Base-by-base conservation (phyloP, 495 filamentous ascomycete genomes). In the Podospora fimiseda region DNA sequence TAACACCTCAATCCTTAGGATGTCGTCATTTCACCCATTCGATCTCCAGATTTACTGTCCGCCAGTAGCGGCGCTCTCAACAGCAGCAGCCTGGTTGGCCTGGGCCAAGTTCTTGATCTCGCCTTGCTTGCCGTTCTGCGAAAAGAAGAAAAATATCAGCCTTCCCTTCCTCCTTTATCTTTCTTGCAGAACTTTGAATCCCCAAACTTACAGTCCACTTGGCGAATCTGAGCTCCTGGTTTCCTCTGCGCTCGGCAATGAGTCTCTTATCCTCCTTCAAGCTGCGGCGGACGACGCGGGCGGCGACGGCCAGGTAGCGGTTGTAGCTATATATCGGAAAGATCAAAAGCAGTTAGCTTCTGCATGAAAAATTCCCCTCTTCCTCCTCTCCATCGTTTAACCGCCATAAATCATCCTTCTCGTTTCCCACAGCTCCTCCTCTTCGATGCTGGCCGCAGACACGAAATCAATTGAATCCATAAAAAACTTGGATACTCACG, bases 121-220 rank as follows among this genome's bases (percentile, higher is more conserved):
- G 72, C 90, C 86, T 77, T 95, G 90, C 81, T 96, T 97, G 77
- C 93, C 94, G 76, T 88, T 87, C 93, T 98, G 67, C 72, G 55
- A 21, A 50, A 48, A 53, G 49, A 23, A 60, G 52, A 56, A 61
- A 54, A 19, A 50, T 36, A 48, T 74, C 54, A 65, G 65, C 50
- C 40, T 22, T 1, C 11, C 11, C 22, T 14, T 19, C 56, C 39
- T 43, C 21, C 49, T 9, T 45, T 14, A 56, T 33, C 27, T 33
- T 11, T 33, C 11, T 33, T 5, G 11, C 11, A 33, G 5, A 33
- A 33, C 27, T 11, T 11, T n/a, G n/a, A 11, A 33, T 33, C 6
- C 11, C 27, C 27, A 5, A 33, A 84, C 88, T 82, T 67, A 99
- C 93, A 82, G 88, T 79, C 93, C 93, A 99, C 80, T 94, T 95